These are phyloP conservation scores for Ophiostoma novo-ulmi DNA, from an alignment of 2,329 filamentous ascomycete species.

Conservation along the genomic window DNA sequence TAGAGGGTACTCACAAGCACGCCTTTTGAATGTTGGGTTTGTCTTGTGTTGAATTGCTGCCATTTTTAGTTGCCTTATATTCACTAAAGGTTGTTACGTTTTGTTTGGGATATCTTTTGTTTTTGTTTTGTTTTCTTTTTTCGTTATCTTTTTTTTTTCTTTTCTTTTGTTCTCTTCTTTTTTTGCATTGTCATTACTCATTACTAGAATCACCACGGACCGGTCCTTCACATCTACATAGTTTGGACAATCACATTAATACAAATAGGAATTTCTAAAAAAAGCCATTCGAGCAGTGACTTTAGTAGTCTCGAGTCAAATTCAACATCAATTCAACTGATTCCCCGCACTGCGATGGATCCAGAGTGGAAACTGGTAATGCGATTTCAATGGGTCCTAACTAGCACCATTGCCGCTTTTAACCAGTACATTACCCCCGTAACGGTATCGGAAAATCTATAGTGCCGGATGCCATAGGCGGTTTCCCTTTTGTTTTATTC, in stretches of 20 bases:
- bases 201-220: not conserved
- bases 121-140: not conserved
- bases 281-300: too few species aligned
- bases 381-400: constrained; percentile 7
- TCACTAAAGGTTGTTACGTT: not conserved
- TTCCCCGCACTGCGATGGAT: constrained; percentile 1
- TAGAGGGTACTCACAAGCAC: not conserved
- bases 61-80: not conserved
- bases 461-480: not conserved
- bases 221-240: not conserved
- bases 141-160: not conserved
- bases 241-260: not conserved
- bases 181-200: not conserved
- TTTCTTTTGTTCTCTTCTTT: constrained; percentile 6
- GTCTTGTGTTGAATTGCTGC: not conserved
- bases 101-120: not conserved
- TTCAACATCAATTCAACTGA: too few species aligned
- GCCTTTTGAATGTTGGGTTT: not conserved
- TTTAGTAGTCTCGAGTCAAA: too few species aligned
- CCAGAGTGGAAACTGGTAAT: not conserved
- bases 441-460: constrained; percentile 14
- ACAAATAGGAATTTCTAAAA: not conserved
- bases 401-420: not conserved
- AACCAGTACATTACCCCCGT: not conserved
- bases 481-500: not conserved